Evolutionary conservation across 345 rosid species (phyloP), one percentile per base, ranked within the genome.

Genomic region (Lepidium didymum): DNA sequence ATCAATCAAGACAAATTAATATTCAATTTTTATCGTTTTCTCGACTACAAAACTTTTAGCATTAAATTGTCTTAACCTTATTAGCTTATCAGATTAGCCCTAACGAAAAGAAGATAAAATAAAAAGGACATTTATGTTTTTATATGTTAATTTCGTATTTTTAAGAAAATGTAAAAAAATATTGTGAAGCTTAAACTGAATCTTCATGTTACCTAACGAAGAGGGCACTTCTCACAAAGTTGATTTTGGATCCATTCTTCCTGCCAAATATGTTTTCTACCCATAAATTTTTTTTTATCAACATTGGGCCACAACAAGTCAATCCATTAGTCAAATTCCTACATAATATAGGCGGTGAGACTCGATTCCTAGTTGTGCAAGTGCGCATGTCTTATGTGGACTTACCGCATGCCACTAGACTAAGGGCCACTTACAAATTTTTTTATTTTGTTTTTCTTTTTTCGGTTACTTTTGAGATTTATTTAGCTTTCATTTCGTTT

Each of bases 31-130:
- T 40, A 5, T 0, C 9, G n/a, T 46, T 12, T 25, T 38, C 5
- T 3, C 38, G 40, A 67, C 44, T 61, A 29, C 33, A 62, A 19
- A 68, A 68, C 73, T 67, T 74, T 67, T 61, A 37, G 69, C 74
- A 68, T 61, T 74, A 31, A 74, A 12, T 44, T 7, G 10, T 52
- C 56, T 36, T 53, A 74, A 67, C 73, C 51, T 67, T 74, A 54
- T 60, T 60, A 60, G 68, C 68, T 74, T 59, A 73, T 74, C 62
- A 74, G 68, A 67, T 67, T 74, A 74, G 68, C 78, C 36, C 78
- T 60, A 57, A 50, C 8, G 72, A 74, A 66, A 27, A 35, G 46
- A 68, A 68, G 64, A 74, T 74, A 68, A 74, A 68, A 23, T 49
- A 57, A 65, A 73, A 66, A 42, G 13, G 77, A 66, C 72, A 54